These are phyloP conservation scores for Rhodotorula sp. DNA, from an alignment of 1,284 basidiomycete species.

Conservation along the genomic window DNA sequence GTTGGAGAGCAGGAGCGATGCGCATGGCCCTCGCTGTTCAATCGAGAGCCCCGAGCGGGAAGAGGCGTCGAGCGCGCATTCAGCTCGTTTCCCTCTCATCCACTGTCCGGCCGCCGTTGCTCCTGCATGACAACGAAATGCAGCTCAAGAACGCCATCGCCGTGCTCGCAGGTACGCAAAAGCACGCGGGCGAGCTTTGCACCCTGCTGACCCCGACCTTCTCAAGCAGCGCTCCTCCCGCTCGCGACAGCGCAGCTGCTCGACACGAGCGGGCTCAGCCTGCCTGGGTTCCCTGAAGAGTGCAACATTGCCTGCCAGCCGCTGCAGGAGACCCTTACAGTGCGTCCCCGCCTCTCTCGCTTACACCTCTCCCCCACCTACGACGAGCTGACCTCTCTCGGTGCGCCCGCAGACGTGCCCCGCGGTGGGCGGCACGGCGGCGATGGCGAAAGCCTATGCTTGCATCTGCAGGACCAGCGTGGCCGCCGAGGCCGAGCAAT, in stretches of 20 bases:
- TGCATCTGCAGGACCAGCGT: neutral
- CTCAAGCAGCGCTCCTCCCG: neutral
- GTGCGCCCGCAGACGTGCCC: neutral
- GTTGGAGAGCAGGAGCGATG: too few species aligned
- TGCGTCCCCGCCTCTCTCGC: accelerated
- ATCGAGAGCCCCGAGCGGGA: too few species aligned
- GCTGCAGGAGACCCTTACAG: neutral
- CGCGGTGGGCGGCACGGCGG: neutral
- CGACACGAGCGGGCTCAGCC: neutral
- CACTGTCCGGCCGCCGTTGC: too few species aligned
- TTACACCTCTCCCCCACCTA: neutral
- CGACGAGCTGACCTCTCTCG: neutral
- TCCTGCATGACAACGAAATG: neutral
- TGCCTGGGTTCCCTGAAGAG: neutral
- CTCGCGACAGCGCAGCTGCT: neutral
- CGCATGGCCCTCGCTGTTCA: too few species aligned
- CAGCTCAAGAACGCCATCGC: neutral
- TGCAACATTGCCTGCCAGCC: neutral
- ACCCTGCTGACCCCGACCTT: neutral
- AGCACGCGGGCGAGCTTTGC: neutral
- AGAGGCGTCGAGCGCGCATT: too few species aligned
- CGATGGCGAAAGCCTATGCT: neutral
- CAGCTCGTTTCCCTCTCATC: too few species aligned
- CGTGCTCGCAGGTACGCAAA: neutral
- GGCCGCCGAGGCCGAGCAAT: neutral